phyloP scores from a whole-genome alignment of 2,329 filamentous ascomycete genomes.

The Fusarium sp. region DNA sequence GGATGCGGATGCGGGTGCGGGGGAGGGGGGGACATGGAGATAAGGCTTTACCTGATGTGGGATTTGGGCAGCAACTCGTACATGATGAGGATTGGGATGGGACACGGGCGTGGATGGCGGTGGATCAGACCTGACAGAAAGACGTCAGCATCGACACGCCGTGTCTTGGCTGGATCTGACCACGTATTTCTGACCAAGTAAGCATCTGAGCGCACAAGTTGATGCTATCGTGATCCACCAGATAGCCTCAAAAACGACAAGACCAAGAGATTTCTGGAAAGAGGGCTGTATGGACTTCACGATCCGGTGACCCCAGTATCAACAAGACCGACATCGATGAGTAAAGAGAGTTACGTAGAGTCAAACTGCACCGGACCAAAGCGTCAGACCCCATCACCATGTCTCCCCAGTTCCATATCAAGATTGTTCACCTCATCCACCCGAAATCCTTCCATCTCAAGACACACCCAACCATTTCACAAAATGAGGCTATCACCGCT shows the following conservation, averaged over 20 bases:
- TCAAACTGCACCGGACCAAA: constrained; percentile 2
- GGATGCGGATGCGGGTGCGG: constrained; percentile 31
- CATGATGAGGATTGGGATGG: constrained; percentile 34
- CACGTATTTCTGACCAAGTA: no score
- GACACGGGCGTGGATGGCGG: constrained; percentile 19
- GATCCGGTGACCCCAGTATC: constrained; percentile 16
- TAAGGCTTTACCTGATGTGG: constrained; percentile 36
- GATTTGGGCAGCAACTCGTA: constrained; percentile 34
- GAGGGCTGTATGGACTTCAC: neutral
- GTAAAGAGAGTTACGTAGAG: constrained; percentile 5
- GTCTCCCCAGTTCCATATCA: neutral
- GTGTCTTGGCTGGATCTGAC: no score
- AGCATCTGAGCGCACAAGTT: neutral
- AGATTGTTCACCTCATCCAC: neutral
- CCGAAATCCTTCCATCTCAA: neutral
- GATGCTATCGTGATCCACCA: neutral
- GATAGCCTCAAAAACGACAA: neutral
- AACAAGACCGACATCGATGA: constrained; percentile 1
- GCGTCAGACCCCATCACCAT: neutral
- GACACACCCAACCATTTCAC: neutral
- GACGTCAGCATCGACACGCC: neutral
- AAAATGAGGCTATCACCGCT: constrained; percentile 20
- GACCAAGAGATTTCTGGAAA: constrained; percentile 10
- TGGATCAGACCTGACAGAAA: neutral
- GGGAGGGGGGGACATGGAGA: constrained; percentile 25